phyloP scores from a whole-genome alignment of 139 green algal genomes.

The Asterochloris erici region DNA sequence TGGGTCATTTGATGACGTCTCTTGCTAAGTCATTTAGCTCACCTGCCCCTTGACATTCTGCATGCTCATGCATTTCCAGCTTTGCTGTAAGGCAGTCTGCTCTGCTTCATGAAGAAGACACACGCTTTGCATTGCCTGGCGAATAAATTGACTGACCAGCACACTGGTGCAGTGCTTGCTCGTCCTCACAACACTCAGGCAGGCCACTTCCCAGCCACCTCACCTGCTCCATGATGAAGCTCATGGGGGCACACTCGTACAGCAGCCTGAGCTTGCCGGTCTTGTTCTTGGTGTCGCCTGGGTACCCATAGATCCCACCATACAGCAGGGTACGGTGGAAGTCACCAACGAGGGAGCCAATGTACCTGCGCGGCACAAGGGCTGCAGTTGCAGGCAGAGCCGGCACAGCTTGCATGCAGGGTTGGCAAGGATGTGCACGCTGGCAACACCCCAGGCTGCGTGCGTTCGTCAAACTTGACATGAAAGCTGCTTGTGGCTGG shows the following conservation, averaged over 20 bases:
- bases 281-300: slow-evolving; percentile 85
- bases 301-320: slow-evolving; percentile 97
- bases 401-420: too few relatives aligned
- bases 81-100: too few relatives aligned
- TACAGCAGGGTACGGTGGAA: slow-evolving; percentile 98
- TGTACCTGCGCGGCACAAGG: slow-evolving; percentile 69
- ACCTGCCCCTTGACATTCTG: too few relatives aligned
- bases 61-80: too few relatives aligned
- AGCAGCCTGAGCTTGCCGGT: slow-evolving; percentile 97
- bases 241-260: slow-evolving; percentile 98
- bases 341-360: slow-evolving; percentile 93
- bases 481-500: too few relatives aligned
- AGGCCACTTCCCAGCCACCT: not conserved
- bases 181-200: not conserved
- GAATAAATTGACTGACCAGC: not conserved
- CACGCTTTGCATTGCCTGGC: not conserved
- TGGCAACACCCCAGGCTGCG: too few relatives aligned
- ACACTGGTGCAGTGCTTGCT: not conserved
- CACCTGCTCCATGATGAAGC: slow-evolving; percentile 83
- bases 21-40: too few relatives aligned
- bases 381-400: too few relatives aligned
- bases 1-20: too few relatives aligned
- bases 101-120: not conserved
- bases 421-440: too few relatives aligned
- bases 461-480: too few relatives aligned